Percentiles rank a stretch among this genome's conserved stretches.
Evolutionary conservation across 1,284 basidiomycete species (phyloP).

Genomic region (Butyriboletus appendiculatus): DNA sequence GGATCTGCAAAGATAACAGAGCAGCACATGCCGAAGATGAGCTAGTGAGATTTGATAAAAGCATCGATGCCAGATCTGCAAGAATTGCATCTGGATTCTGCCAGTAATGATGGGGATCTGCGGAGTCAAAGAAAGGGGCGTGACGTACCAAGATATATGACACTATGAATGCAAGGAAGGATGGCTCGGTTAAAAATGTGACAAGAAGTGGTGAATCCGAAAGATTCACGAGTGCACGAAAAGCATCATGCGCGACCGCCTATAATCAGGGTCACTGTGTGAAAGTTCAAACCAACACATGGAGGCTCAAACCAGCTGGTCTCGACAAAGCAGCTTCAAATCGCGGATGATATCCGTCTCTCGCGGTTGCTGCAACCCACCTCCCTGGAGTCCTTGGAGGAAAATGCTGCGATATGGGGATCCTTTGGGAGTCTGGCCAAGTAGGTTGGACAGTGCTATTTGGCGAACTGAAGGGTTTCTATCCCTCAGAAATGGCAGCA

Average conservation of each 20-base stretch:
- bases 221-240: slow-evolving; percentile 92
- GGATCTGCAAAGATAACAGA: slow-evolving; percentile 68
- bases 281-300: slow-evolving; percentile 11
- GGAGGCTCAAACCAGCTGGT: slow-evolving; percentile 65
- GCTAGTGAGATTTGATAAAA: slow-evolving; percentile 92
- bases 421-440: slow-evolving; percentile 76
- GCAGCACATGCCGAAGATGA: slow-evolving; percentile 69
- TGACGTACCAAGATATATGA: slow-evolving; percentile 88
- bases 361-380: slow-evolving; percentile 57
- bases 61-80: slow-evolving; percentile 95
- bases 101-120: slow-evolving; percentile 15
- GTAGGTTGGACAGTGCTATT: slow-evolving; percentile 82
- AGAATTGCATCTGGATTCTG: slow-evolving; percentile 89
- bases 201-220: slow-evolving; percentile 81
- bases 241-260: slow-evolving; percentile 94
- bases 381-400: slow-evolving; percentile 53
- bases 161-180: slow-evolving; percentile 84
- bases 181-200: slow-evolving; percentile 67
- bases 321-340: slow-evolving; percentile 83
- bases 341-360: slow-evolving; percentile 73
- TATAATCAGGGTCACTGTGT: slow-evolving; percentile 35
- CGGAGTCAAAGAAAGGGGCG: slow-evolving; percentile 1
- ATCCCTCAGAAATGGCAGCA: slow-evolving; percentile 85
- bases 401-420: slow-evolving; percentile 77
- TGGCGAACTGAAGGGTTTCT: slow-evolving; percentile 87